Evolutionary conservation across 371 early-diverging fungal genomes (phyloP).

Genomic region (Apophysomyces elegans): DNA sequence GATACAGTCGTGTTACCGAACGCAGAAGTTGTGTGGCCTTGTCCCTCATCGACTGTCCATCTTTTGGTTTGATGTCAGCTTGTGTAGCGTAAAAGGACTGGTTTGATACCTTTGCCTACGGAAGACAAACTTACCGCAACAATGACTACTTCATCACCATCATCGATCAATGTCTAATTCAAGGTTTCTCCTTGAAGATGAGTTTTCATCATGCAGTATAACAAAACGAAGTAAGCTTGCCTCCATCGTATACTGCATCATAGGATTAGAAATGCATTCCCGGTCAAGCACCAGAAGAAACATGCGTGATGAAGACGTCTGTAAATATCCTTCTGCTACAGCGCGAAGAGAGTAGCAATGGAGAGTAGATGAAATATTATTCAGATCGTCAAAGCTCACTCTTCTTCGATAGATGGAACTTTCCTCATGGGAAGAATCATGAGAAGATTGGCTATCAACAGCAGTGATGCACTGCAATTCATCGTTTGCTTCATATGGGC

Average conservation of each 20-base stretch:
- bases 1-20: background rate
- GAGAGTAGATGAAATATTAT: constrained; percentile 6
- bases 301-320: constrained; percentile 8
- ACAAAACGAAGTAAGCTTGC: background rate
- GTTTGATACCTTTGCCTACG: background rate
- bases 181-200: background rate
- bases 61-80: background rate
- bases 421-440: constrained; percentile 11
- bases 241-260: constrained; percentile 14
- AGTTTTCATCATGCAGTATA: background rate
- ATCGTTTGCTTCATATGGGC: background rate
- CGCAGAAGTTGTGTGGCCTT: background rate
- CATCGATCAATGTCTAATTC: constrained; percentile 18
- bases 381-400: constrained; percentile 23
- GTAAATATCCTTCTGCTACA: constrained; percentile 21
- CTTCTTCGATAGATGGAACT: constrained; percentile 14
- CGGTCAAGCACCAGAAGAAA: constrained; percentile 23
- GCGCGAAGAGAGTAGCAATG: constrained; percentile 23
- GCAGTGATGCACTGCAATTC: constrained; percentile 1
- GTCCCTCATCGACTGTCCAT: background rate
- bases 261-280: background rate
- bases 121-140: background rate
- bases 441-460: constrained; percentile 15
- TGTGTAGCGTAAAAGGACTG: background rate
- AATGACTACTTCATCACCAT: constrained; percentile 22